Evolutionary conservation across 768 basidiomycete genomes (phyloP), one percentile per base, ranked within the genome.

Genomic region (Mycena galericulata): DNA sequence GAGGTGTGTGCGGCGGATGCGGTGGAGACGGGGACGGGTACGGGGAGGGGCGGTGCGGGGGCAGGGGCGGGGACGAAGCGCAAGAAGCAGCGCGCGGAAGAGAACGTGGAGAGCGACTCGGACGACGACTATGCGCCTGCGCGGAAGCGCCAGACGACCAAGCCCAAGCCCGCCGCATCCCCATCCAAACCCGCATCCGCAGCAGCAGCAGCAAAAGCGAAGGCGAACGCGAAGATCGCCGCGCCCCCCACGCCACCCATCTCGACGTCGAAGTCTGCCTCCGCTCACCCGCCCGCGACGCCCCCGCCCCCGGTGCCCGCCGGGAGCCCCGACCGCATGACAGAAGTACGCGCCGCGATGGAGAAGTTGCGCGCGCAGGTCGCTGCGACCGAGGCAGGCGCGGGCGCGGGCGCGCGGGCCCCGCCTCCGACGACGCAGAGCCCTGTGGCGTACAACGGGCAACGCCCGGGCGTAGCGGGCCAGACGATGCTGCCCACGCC

Each of bases 1-100:
- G 59, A 68, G 60, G 14, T 29, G 17, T 74, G 75, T 50, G 78
- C 78, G 0, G 60, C 75, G 60, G 68, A 75, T 15, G 43, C 71
- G 38, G 69, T 64, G 26, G 74, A 56, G 40, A 26, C 51, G n/a
- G n/a, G 40, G 22, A 27, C 41, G 24, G 11, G 20, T 29, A 36
- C 20, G n/a, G 36, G 22, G 41, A 27, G 14, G 27, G 53, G 14
- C 22, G 24, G 34, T n/a, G 34, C 54, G 5, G 26, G 12, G 3
- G 29, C 47, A 4, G 15, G 9, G 34, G 49, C 49, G 34, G 68
- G 71, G 27, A 49, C 59, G 45, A 75, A 75, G 62, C 57, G 75
- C 29, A 76, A 76, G 58, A n/a, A n/a, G n/a, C n/a, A n/a, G n/a
- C n/a, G 58, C 60, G 64, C 59, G 43, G 43, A 68, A 40, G 4